These are phyloP conservation scores for Phytophthora citrophthora DNA, from an alignment of 352 stramenopile genomes.

Conservation along the genomic window DNA sequence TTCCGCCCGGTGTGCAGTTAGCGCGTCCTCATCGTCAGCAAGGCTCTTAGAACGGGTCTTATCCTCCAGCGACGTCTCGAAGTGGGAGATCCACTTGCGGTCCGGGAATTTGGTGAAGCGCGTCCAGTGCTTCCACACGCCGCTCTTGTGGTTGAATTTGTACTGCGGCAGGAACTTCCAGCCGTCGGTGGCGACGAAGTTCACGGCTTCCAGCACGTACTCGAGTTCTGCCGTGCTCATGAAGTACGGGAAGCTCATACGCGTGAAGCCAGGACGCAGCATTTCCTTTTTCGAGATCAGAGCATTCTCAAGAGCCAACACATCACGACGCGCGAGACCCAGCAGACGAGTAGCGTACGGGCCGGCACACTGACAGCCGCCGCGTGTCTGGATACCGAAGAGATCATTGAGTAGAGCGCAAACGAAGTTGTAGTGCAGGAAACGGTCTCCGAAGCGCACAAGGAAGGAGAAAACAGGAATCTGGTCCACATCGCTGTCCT, in stretches of 20 bases:
- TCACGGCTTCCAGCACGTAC: constrained; percentile 94
- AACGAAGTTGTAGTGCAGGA: constrained; percentile 99
- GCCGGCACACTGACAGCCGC: constrained; percentile 90
- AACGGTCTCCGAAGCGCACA: constrained; percentile 86
- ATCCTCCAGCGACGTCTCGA: constrained; percentile 39
- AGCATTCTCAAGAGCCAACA: constrained; percentile 81
- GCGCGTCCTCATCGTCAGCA: constrained; percentile 38
- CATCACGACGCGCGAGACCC: constrained; percentile 79
- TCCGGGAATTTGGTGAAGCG: constrained; percentile 60
- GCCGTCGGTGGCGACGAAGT: constrained; percentile 94
- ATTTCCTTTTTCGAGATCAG: constrained; percentile 94
- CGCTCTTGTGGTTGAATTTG: constrained; percentile 95
- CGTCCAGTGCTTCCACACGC: constrained; percentile 91
- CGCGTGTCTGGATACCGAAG: constrained; percentile 93
- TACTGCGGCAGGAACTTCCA: constrained; percentile 96
- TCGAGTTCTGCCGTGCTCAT: constrained; percentile 85
- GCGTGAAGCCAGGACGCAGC: constrained; percentile 95
- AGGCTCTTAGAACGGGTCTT: constrained; percentile 32
- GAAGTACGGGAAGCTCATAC: constrained; percentile 94
- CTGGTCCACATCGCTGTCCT: constrained; percentile 44
- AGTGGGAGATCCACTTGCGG: constrained; percentile 65
- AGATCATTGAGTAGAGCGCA: constrained; percentile 98
- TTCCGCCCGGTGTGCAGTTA: constrained; percentile 45
- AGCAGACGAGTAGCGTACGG: constrained; percentile 95
- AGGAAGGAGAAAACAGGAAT: constrained; percentile 97